Evolutionary conservation across 2,329 filamentous ascomycete species (phyloP).

Genomic region (Onygena corvina): DNA sequence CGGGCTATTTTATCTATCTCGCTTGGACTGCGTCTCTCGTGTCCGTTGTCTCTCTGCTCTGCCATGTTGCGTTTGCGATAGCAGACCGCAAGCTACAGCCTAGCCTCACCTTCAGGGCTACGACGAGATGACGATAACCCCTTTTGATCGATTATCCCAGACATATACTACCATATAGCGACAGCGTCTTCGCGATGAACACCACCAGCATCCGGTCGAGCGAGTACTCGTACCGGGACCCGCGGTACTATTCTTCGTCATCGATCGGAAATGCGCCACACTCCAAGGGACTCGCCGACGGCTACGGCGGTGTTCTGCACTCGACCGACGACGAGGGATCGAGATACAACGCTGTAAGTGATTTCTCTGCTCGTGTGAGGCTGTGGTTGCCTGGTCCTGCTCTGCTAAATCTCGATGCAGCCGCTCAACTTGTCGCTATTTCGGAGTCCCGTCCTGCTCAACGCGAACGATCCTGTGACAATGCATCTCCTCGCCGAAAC

Average conservation of each 20-base stretch:
- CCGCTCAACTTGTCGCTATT: slow-evolving; percentile 42
- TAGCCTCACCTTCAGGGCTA: too few relatives aligned
- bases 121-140: neutral
- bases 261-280: slow-evolving; percentile 25
- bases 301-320: slow-evolving; percentile 47
- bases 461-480: slow-evolving; percentile 52
- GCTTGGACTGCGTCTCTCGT: neutral
- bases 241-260: slow-evolving; percentile 27
- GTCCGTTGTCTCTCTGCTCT: neutral
- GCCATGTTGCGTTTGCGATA: neutral
- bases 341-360: slow-evolving; percentile 47
- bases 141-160: neutral
- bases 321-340: slow-evolving; percentile 45
- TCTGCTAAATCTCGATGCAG: neutral
- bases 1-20: neutral
- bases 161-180: neutral
- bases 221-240: slow-evolving; percentile 32
- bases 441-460: slow-evolving; percentile 27
- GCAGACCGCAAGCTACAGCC: too few relatives aligned
- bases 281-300: slow-evolving; percentile 44
- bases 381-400: neutral
- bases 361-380: neutral
- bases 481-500: slow-evolving; percentile 90
- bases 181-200: slow-evolving; percentile 16
- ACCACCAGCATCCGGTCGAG: slow-evolving; percentile 28